Percentiles rank a stretch among this genome's conserved stretches.
These are phyloP conservation scores for Colletotrichum abscissum DNA, from an alignment of 2,329 filamentous ascomycete genomes.

Conservation along the genomic window DNA sequence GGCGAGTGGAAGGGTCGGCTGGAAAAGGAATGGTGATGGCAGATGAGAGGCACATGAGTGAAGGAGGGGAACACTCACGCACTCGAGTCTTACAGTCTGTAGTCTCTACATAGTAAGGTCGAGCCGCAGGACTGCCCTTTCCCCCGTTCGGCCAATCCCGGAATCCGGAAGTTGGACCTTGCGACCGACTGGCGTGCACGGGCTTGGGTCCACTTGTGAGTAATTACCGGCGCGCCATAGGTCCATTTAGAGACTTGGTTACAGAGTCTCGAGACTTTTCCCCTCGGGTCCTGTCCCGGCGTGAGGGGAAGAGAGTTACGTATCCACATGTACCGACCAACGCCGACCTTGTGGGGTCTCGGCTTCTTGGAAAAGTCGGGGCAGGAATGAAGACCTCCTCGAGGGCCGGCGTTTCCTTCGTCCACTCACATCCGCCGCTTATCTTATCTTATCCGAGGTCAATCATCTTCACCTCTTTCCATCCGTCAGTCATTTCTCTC, in stretches of 20 bases:
- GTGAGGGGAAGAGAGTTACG: background rate
- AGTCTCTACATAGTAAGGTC: too few species aligned
- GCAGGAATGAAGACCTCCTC: background rate
- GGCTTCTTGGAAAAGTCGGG: background rate
- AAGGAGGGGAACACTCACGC: background rate
- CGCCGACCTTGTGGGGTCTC: constrained; percentile 1
- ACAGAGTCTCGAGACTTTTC: background rate
- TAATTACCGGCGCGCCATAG: constrained; percentile 21
- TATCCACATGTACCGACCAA: background rate
- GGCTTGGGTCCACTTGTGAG: constrained; percentile 13
- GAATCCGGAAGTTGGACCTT: constrained; percentile 7
- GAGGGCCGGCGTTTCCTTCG: constrained; percentile 4
- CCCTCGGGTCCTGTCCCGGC: background rate
- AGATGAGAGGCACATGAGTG: background rate
- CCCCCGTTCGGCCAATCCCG: constrained; percentile 29
- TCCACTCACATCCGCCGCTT: background rate
- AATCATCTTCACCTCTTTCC: background rate
- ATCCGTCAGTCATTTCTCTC: background rate
- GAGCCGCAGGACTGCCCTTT: background rate
- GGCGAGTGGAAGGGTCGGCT: background rate
- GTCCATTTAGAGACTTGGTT: background rate
- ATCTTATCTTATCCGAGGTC: constrained; percentile 24
- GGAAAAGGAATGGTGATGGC: constrained; percentile 15
- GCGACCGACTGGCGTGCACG: constrained; percentile 1
- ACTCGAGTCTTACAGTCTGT: background rate